Evolutionary conservation across 192 early-diverging fungal genomes (phyloP).

Genomic region (Coemansia sp.): DNA sequence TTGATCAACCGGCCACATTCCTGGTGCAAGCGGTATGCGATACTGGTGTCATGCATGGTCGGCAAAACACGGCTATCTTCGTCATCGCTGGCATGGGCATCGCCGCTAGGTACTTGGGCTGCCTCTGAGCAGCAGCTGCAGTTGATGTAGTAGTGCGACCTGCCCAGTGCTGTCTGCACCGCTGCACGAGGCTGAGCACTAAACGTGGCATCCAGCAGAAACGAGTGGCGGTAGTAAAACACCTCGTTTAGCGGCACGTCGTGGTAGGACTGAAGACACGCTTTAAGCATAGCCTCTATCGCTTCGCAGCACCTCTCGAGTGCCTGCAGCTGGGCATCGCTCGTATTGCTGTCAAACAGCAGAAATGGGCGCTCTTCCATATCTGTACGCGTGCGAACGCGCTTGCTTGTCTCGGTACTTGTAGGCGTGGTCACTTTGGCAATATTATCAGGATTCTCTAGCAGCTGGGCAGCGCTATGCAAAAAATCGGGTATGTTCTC

Average conservation of each 20-base stretch:
- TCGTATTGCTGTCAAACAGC: slow-evolving; percentile 39
- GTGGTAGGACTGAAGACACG: slow-evolving; percentile 59
- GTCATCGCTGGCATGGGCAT: slow-evolving; percentile 25
- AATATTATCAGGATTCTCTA: slow-evolving; percentile 12
- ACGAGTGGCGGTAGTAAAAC: slow-evolving; percentile 71
- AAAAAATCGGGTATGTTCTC: slow-evolving; percentile 17
- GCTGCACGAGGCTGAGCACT: slow-evolving; percentile 78
- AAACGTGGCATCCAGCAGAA: slow-evolving; percentile 78
- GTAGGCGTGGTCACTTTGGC: neutral
- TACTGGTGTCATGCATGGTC: slow-evolving; percentile 79
- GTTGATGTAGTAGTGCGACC: slow-evolving; percentile 72
- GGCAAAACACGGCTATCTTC: slow-evolving; percentile 54
- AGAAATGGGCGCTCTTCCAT: slow-evolving; percentile 46
- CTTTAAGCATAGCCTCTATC: slow-evolving; percentile 26
- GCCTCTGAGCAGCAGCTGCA: slow-evolving; percentile 71
- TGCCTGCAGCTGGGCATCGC: slow-evolving; percentile 33
- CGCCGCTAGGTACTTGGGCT: neutral
- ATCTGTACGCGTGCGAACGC: slow-evolving; percentile 44
- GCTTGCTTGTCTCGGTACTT: slow-evolving; percentile 13
- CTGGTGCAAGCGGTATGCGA: slow-evolving; percentile 85
- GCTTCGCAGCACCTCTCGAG: slow-evolving; percentile 33
- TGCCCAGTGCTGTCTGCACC: slow-evolving; percentile 79
- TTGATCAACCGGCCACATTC: slow-evolving; percentile 95
- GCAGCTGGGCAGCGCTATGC: slow-evolving; percentile 8
- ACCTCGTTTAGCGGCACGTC: slow-evolving; percentile 70